Evolutionary conservation across 2,329 filamentous ascomycete genomes (phyloP).

Genomic region (Daldinia sp.): DNA sequence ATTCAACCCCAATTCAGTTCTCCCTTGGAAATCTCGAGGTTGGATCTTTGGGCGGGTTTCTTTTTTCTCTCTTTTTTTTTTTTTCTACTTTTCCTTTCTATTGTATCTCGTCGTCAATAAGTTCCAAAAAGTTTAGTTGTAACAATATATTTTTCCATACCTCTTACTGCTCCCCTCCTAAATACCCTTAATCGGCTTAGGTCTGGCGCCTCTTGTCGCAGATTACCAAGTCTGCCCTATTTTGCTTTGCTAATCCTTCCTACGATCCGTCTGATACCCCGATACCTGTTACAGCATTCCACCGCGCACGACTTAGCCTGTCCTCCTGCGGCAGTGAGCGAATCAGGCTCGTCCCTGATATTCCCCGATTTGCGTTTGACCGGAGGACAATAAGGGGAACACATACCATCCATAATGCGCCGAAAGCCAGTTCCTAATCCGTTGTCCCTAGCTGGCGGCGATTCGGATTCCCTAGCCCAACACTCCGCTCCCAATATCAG

Average conservation of each 20-base stretch:
- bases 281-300: conserved; percentile 53
- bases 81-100: conserved; percentile 1
- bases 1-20: conserved; percentile 27
- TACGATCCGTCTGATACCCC: conserved; percentile 47
- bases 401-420: conserved; percentile 59
- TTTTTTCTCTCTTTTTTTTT: conserved; percentile 17
- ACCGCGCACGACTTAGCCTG: conserved; percentile 52
- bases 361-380: conserved; percentile 45
- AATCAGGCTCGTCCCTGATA: conserved; percentile 51
- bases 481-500: conserved; percentile 46
- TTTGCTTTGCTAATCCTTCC: conserved; percentile 50
- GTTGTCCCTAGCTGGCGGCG: conserved; percentile 63
- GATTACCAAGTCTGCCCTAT: conserved; percentile 50
- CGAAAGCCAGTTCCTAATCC: conserved; percentile 70
- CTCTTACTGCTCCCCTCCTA: neutral
- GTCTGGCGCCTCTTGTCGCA: conserved; percentile 50
- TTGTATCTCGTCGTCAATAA: conserved; percentile 18
- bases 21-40: conserved; percentile 31
- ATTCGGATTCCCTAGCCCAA: conserved; percentile 52
- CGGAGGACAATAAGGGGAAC: conserved; percentile 41
- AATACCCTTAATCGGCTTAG: conserved; percentile 30
- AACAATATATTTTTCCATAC: conserved; percentile 24
- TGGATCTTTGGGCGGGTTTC: conserved; percentile 28
- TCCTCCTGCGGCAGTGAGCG: conserved; percentile 52
- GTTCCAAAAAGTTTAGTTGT: conserved; percentile 23